Base-by-base conservation (phyloP, 73 alveolate genomes). In the Loxodes magnus region DNA sequence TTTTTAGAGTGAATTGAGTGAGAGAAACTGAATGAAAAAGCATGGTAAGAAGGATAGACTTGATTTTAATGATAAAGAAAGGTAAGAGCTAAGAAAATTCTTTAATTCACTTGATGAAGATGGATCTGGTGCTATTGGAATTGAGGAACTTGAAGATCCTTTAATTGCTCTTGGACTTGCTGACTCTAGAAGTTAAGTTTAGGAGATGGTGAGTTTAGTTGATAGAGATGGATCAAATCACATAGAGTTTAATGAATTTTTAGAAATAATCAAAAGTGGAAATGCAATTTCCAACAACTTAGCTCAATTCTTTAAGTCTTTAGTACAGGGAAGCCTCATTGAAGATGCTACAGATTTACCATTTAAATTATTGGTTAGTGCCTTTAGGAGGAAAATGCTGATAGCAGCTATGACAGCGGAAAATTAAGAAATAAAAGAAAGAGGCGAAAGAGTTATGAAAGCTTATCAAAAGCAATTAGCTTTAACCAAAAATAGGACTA, bases 61-160 rank as follows among this genome's bases (percentile, higher is more conserved):
- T 19, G 86, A 64, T 42, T 77, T 77, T 56, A 55, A 51, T 20
- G 82, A 64, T 48, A 72, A 41, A 3, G 91, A 77, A 35, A 52
- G 75, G 14, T 12, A 34, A 21, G 67, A 72, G 23, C 74, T 77
- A 4, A 56, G 92, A 53, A 60, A 56, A 36, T 84, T 79, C 46
- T 84, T 84, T 67, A 50, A 67, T 20, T 73, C 93, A 4, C 67
- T 84, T 5, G 96, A 79, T 62, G 88, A 84, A 35, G 84, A 84
- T 56, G 88, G 88, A 7, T 84, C 87, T 28, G 96, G 90, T 16
- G 60, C 76, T 27, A 88, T 88, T 28, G 97, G 97, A n/a, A 84
- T 79, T 4, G 92, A 86, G 43, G 96, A 88, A 63, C 64, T 88
- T 17, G 98, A 88, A 51, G 98, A 88, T 21, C 98, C 98, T 22